These are phyloP conservation scores for Mrakia blollopis DNA, from an alignment of 768 basidiomycete genomes.

Conservation along the genomic window DNA sequence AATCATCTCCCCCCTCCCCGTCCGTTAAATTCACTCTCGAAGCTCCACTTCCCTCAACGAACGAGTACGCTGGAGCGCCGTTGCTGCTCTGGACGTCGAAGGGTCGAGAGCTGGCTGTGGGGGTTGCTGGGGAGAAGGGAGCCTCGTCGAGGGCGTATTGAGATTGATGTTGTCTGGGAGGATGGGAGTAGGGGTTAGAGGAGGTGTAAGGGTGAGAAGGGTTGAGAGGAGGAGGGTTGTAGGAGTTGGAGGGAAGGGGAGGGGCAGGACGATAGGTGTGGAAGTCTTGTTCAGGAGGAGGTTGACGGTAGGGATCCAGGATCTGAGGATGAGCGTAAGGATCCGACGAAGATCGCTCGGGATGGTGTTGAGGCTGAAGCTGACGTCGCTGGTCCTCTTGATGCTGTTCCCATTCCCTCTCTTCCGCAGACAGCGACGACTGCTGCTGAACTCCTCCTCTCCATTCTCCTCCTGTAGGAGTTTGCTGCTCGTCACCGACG, in stretches of 20 bases:
- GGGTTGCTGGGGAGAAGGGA: not conserved
- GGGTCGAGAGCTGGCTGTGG: not conserved
- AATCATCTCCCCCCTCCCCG: not conserved
- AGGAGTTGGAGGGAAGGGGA: not conserved
- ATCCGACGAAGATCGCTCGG: not conserved
- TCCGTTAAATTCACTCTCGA: not conserved
- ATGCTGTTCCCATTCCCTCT: constrained; percentile 3
- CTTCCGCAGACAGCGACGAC: constrained; percentile 1
- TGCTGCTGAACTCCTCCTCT: not conserved
- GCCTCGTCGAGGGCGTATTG: not conserved
- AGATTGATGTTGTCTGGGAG: not conserved
- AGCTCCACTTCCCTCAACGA: not conserved
- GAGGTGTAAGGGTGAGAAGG: not conserved
- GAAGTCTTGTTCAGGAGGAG: not conserved
- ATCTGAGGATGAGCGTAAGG: constrained; percentile 1
- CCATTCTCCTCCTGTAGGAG: not conserved
- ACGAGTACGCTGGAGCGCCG: not conserved
- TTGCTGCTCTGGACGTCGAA: not conserved
- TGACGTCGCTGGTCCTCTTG: not conserved
- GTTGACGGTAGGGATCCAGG: not conserved
- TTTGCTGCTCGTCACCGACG: not conserved
- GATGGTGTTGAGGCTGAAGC: not conserved
- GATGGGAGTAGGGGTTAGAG: not conserved
- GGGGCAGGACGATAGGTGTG: not conserved
- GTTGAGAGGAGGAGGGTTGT: not conserved